These are phyloP conservation scores for Diaporthe sp. DNA, from an alignment of 2,329 filamentous ascomycete genomes.

Conservation along the genomic window DNA sequence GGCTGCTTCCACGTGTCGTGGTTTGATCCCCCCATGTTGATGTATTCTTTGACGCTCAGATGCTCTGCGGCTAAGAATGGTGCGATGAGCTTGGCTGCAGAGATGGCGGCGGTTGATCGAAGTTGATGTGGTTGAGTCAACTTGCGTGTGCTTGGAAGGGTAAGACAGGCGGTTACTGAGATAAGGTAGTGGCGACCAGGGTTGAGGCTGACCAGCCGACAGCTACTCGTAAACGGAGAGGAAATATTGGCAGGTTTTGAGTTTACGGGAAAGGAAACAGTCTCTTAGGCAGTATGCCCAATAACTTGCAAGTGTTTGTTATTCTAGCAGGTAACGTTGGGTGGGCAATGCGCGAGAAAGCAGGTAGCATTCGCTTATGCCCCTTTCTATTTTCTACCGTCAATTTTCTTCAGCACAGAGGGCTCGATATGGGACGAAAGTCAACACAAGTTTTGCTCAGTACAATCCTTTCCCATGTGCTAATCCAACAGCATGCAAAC, in stretches of 20 bases:
- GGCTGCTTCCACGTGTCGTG: slow-evolving; percentile 29
- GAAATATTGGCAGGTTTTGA: neutral
- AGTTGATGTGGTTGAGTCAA: neutral
- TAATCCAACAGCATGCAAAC: neutral
- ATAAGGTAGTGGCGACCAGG: neutral
- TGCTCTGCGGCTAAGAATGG: neutral
- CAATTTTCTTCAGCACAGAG: neutral
- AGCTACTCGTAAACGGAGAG: too few species aligned
- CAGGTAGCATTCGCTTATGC: too few species aligned
- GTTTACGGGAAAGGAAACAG: too few species aligned
- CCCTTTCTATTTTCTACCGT: neutral
- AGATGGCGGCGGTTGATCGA: too few species aligned
- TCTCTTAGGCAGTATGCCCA: too few species aligned
- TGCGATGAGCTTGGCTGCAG: neutral
- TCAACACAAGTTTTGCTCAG: neutral
- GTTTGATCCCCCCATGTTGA: slow-evolving; percentile 17
- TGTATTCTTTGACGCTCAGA: neutral
- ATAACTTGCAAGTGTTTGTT: neutral
- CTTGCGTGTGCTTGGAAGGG: neutral
- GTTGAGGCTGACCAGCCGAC: neutral
- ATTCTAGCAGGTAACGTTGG: neutral
- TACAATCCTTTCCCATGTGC: too few species aligned
- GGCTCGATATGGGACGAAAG: neutral
- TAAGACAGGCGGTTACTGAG: neutral
- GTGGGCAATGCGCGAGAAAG: neutral